Percentiles rank a stretch among this genome's conserved stretches.
Conservation (phyloP, 495 filamentous ascomycete species). For the Neurospora tetrasperma region DNA sequence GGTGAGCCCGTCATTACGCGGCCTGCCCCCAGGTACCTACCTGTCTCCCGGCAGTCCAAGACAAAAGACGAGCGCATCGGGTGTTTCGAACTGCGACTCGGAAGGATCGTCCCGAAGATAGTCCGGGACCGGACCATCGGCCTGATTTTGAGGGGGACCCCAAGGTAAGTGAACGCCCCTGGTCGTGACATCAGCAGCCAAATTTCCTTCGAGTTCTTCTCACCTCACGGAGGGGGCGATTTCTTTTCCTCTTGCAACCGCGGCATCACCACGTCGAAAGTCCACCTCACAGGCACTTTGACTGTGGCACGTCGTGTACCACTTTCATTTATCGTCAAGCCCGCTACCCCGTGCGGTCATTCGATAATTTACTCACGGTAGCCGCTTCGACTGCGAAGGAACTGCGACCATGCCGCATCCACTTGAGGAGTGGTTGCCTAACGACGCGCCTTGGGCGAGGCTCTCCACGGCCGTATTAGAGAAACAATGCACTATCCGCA, state of each 20-base stretch:
- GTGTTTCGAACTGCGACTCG: not conserved
- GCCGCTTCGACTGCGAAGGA: not conserved
- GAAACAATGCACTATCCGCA: not conserved
- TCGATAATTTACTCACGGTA: not conserved
- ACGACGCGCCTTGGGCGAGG: not conserved
- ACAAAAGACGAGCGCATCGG: not conserved
- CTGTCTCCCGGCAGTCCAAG: not conserved
- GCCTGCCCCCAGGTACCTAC: not conserved
- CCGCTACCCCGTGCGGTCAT: not conserved
- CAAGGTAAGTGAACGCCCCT: not conserved
- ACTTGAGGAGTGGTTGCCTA: not conserved
- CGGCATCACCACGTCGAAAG: not conserved
- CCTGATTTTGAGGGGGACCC: not conserved
- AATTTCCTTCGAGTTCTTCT: not conserved
- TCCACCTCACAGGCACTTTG: not conserved
- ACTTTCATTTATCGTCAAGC: not conserved
- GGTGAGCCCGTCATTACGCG: not conserved
- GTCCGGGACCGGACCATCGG: not conserved
- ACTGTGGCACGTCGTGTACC: not conserved
- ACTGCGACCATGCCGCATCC: not conserved
- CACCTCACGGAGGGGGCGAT: not conserved
- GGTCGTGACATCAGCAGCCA: not conserved
- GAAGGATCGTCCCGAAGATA: not conserved
- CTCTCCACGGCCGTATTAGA: not conserved
- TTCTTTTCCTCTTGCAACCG: not conserved